Evolutionary conservation across 352 stramenopile species (phyloP).

Genomic region (Phytopythium boreale): DNA sequence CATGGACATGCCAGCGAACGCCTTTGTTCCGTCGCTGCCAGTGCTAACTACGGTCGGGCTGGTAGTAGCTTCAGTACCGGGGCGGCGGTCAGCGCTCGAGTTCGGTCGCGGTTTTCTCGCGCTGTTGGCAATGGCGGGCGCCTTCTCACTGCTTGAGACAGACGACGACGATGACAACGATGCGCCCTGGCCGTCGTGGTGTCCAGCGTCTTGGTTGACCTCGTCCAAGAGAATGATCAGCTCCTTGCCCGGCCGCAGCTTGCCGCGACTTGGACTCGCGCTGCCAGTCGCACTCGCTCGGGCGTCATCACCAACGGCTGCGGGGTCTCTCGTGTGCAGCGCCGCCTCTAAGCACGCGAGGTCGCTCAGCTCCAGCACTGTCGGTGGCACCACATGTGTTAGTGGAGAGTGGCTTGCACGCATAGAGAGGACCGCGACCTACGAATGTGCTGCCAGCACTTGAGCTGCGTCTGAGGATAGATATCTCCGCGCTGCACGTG

Average conservation of each 20-base stretch:
- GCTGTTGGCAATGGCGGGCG: neutral
- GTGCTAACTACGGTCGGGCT: neutral
- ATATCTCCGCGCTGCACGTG: conserved; percentile 73
- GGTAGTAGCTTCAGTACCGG: conserved; percentile 9
- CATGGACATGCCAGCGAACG: conserved; percentile 67
- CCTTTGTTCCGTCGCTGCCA: conserved; percentile 22
- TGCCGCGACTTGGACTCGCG: conserved; percentile 67
- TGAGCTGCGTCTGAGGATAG: conserved; percentile 53
- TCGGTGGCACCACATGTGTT: neutral
- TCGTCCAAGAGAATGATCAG: conserved; percentile 67
- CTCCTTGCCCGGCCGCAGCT: conserved; percentile 73
- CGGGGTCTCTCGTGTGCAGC: neutral
- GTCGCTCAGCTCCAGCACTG: conserved; percentile 70
- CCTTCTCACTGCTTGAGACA: conserved; percentile 5
- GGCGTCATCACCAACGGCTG: neutral
- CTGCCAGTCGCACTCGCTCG: conserved; percentile 6
- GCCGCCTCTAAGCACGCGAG: conserved; percentile 30
- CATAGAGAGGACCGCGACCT: conserved; percentile 2
- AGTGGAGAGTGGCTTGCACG: neutral
- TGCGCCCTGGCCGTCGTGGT: neutral
- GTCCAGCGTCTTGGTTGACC: conserved; percentile 19
- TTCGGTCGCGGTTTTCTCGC: conserved; percentile 1
- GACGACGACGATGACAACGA: neutral
- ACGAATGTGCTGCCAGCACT: conserved; percentile 81
- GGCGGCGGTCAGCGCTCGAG: conserved; percentile 9